Conservation (phyloP, 176 grass and related monocot species). For the Saccharum officinarum region DNA sequence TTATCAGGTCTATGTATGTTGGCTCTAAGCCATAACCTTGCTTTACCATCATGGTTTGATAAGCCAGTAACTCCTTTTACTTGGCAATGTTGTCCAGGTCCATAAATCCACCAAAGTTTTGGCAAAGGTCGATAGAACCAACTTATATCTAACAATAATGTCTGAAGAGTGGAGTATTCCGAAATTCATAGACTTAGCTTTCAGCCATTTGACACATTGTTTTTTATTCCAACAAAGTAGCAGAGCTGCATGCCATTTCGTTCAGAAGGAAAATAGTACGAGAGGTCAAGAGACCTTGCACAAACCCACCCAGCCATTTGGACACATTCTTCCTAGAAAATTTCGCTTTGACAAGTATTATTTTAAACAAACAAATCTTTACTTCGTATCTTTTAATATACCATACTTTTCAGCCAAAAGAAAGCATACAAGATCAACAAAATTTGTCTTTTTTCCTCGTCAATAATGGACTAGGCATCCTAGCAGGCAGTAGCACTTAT, state of each 20-base stretch:
- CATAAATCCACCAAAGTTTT: background rate
- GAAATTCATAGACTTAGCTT: background rate
- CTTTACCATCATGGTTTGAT: background rate
- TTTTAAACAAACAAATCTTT: background rate
- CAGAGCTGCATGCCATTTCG: background rate
- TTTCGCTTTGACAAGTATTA: conserved; percentile 3
- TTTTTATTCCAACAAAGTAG: background rate
- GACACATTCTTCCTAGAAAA: background rate
- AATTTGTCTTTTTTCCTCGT: background rate
- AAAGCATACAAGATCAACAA: background rate
- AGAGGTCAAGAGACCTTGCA: background rate
- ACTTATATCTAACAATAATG: conserved; percentile 14
- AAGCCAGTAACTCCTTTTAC: background rate
- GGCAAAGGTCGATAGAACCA: conserved; percentile 4
- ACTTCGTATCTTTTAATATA: background rate
- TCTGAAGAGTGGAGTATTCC: background rate
- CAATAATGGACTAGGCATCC: background rate
- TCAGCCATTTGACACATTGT: background rate
- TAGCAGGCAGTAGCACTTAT: background rate
- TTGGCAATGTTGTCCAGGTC: background rate
- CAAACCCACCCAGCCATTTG: too few relatives aligned
- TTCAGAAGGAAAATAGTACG: background rate
- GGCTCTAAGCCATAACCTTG: background rate
- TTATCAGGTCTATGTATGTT: background rate
- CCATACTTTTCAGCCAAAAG: background rate